Base-by-base conservation (phyloP, 345 rosid species). In the Lepidium didymum region DNA sequence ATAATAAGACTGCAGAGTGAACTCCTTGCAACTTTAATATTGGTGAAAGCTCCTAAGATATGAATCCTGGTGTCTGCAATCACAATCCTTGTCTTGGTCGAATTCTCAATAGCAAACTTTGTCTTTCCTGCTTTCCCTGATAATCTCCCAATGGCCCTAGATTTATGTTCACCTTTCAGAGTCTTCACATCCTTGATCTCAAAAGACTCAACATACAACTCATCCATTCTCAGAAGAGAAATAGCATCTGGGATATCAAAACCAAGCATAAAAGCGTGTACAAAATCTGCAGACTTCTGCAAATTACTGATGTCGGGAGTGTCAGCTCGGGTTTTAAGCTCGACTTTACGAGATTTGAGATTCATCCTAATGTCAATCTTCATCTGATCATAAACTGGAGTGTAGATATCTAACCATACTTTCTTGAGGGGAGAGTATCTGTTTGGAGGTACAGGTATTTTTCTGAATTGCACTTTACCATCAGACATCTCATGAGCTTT, bases 181-280 rank as follows among this genome's bases (percentile, higher is more conserved):
- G 64, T 58, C 49, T 58, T 58, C 3, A 58, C 64, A 40, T 58
- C 49, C 23, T 58, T 58, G 3, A 58, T 58, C 47, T 58, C 62
- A 38, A 57, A 57, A 12, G 62, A 57, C 46, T 57, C 63, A n/a
- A 58, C 63, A 58, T 58, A 58, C 4, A 58, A 35, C 63, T 41
- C 98, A 43, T 92, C 96, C 49, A 92, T 27, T 10, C 92, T 87
- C 60, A 92, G 57, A 16, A 83, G 95, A 84, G 12, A 85, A 8
- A 87, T 69, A 35, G 98, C 98, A 46, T 92, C 95, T 0, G 79
- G 64, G 6, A 85, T 85, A 42, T 92, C 98, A 41, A 87, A 92
- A 21, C 98, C 98, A 5, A 92, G 58, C 96, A 87, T 86, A 78
- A 89, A 89, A 8, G 92, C 98, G n/a, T 86, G 96, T 5, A 89